A percentile compares a stretch with the other conserved stretches of the same genome.
Evolutionary conservation across 2,329 filamentous ascomycete species (phyloP).

Genomic region (Harringtonia lauricola): DNA sequence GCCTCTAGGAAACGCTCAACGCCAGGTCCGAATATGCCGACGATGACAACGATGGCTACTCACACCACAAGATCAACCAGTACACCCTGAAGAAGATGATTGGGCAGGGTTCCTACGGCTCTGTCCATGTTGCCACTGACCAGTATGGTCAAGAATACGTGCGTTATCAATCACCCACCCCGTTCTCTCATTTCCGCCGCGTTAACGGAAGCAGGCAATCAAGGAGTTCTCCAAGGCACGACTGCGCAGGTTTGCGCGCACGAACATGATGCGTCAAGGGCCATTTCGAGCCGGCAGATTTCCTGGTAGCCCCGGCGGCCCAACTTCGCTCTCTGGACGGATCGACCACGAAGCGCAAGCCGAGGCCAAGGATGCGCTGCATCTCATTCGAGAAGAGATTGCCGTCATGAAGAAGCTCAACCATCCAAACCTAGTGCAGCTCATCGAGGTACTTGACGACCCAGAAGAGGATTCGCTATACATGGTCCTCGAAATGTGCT

Average conservation of each 20-base stretch:
- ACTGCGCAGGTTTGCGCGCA: constrained; percentile 80
- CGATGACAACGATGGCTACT: constrained; percentile 69
- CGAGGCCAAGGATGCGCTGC: constrained; percentile 61
- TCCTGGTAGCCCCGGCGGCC: constrained; percentile 29
- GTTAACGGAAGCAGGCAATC: constrained; percentile 52
- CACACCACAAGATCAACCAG: constrained; percentile 85
- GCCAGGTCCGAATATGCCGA: constrained; percentile 78
- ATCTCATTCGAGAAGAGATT: constrained; percentile 89
- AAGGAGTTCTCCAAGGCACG: constrained; percentile 96
- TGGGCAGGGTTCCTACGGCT: constrained; percentile 89
- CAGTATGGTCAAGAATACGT: constrained; percentile 92
- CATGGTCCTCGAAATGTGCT: constrained; percentile 99
- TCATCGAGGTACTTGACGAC: constrained; percentile 93
- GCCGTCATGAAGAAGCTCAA: constrained; percentile 99
- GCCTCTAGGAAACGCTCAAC: constrained; percentile 85
- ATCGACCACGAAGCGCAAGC: constrained; percentile 31
- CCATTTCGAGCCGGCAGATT: constrained; percentile 35
- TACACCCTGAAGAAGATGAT: constrained; percentile 93
- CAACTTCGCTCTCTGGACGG: constrained; percentile 14
- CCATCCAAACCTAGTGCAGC: constrained; percentile 82
- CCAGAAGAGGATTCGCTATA: constrained; percentile 92
- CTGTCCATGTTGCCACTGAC: constrained; percentile 82
- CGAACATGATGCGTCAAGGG: constrained; percentile 59
- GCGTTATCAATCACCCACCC: no score
- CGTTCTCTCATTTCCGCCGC: background rate